Conservation (phyloP, 2,329 filamentous ascomycete species). For the Phaeosphaeriaceae sp. region DNA sequence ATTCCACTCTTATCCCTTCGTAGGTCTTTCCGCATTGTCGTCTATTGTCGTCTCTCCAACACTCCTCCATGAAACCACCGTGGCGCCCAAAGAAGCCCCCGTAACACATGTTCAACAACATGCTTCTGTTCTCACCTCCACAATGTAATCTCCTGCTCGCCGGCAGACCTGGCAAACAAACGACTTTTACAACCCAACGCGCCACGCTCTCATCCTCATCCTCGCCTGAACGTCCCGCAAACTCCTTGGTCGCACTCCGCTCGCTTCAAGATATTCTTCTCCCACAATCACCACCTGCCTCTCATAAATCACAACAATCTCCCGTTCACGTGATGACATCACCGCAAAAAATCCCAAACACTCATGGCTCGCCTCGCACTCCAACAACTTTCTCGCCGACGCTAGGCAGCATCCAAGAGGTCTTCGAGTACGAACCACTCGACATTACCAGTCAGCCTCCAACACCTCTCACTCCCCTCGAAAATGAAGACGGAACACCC, state of each 20-base stretch:
- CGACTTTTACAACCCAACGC: slow-evolving; percentile 19
- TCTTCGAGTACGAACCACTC: slow-evolving; percentile 31
- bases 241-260: slow-evolving; percentile 23
- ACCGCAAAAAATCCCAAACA: slow-evolving; percentile 7
- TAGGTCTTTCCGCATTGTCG: slow-evolving; percentile 10
- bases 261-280: slow-evolving; percentile 11
- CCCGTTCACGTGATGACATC: slow-evolving; percentile 21
- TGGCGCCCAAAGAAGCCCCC: slow-evolving; percentile 4
- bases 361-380: slow-evolving; percentile 20
- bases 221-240: slow-evolving; percentile 22
- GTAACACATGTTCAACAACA: slow-evolving; percentile 22
- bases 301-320: slow-evolving; percentile 5
- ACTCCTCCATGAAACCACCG: slow-evolving; percentile 3
- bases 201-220: slow-evolving; percentile 22
- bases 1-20: slow-evolving; percentile 17
- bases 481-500: slow-evolving; percentile 11
- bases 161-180: slow-evolving; percentile 11
- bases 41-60: slow-evolving; percentile 4
- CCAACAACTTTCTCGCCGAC: slow-evolving; percentile 29
- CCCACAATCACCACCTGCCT: slow-evolving; percentile 9
- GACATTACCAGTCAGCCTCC: slow-evolving; percentile 10
- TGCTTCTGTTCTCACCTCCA: slow-evolving; percentile 33
- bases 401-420: slow-evolving; percentile 33
- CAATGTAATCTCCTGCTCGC: slow-evolving; percentile 24
- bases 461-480: slow-evolving; percentile 19